These are phyloP conservation scores for Dianthus caryophyllus DNA, from an alignment of 148 eudicot species.

Conservation along the genomic window DNA sequence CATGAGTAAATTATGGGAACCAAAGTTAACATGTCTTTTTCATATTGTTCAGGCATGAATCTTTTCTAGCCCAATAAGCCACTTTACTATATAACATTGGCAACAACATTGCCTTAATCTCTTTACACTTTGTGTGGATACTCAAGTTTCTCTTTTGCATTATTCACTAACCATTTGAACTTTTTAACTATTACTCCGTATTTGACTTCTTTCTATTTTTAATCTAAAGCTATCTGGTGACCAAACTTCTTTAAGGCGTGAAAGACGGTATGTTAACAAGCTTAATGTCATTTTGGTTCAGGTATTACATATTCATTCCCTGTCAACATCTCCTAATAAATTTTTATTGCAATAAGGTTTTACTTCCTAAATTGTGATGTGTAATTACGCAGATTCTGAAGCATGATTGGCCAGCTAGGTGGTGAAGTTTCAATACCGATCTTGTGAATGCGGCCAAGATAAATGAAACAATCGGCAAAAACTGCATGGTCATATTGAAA, in stretches of 20 bases:
- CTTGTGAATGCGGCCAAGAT: constrained; percentile 91
- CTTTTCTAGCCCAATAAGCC: neutral
- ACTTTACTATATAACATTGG: too few relatives aligned
- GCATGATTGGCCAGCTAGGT: constrained; percentile 96
- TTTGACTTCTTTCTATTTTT: neutral
- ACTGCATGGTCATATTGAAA: constrained; percentile 96
- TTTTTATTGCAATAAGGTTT: neutral
- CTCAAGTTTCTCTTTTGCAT: neutral
- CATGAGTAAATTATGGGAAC: neutral
- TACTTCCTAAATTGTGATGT: neutral
- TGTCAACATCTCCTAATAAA: neutral
- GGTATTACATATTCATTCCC: constrained; percentile 33
- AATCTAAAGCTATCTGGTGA: constrained; percentile 73
- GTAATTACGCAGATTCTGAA: constrained; percentile 64
- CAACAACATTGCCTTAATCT: too few relatives aligned
- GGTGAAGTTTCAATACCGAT: constrained; percentile 95
- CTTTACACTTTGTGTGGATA: neutral
- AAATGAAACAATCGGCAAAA: constrained; percentile 94
- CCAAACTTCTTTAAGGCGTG: constrained; percentile 75
- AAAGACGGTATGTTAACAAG: constrained; percentile 91
- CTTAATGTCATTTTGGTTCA: constrained; percentile 88
- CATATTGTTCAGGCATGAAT: constrained; percentile 66
- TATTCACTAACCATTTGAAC: neutral
- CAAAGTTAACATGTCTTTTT: neutral
- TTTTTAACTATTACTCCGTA: neutral